phyloP scores from a whole-genome alignment of 805 yeast species.

The Candida yuanshanica region DNA sequence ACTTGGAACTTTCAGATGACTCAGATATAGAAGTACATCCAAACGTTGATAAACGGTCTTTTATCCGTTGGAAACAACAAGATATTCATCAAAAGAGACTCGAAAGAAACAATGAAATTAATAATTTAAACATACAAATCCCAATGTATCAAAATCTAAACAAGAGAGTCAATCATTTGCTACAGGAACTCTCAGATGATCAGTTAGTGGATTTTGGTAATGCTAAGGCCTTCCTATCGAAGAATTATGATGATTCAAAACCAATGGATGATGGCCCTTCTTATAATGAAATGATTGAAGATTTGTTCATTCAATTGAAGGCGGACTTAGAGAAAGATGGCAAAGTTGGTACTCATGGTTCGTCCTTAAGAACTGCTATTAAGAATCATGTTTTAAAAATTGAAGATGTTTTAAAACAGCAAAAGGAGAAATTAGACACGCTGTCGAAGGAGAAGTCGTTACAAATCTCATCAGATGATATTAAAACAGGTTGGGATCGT shows the following conservation, averaged over 20 bases:
- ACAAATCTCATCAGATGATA: constrained; percentile 85
- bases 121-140: constrained; percentile 66
- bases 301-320: constrained; percentile 71
- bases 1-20: constrained; percentile 91
- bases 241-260: constrained; percentile 57
- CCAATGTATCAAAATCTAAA: constrained; percentile 78
- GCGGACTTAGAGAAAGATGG: constrained; percentile 49
- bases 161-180: constrained; percentile 61
- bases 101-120: constrained; percentile 73
- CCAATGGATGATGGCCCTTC: constrained; percentile 51
- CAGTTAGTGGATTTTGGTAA: constrained; percentile 28
- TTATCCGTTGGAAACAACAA: constrained; percentile 94
- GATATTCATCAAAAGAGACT: constrained; percentile 92
- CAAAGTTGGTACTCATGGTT: constrained; percentile 36
- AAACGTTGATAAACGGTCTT: constrained; percentile 89
- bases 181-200: constrained; percentile 33
- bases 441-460: constrained; percentile 64
- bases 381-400: constrained; percentile 66
- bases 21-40: constrained; percentile 98
- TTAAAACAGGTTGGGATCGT: constrained; percentile 87
- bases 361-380: constrained; percentile 32
- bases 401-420: constrained; percentile 56
- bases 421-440: constrained; percentile 58
- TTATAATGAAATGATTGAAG: constrained; percentile 90
- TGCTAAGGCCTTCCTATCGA: constrained; percentile 38